phyloP scores from a whole-genome alignment of 2,329 filamentous ascomycete genomes.

The Pestalotiopsis sp. region DNA sequence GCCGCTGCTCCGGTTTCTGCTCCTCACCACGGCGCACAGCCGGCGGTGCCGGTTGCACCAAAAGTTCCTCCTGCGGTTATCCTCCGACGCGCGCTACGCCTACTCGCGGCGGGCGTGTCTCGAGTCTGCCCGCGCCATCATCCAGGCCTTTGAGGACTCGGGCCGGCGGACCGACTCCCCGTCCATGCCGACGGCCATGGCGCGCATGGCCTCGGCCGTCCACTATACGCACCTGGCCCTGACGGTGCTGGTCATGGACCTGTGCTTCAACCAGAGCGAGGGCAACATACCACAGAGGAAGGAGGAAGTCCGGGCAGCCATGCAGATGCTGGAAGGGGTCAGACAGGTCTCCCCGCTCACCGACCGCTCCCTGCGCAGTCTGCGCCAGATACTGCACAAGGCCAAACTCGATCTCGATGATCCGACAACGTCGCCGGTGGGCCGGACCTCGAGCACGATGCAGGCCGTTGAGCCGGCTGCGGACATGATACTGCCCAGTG shows the following conservation, averaged over 20 bases:
- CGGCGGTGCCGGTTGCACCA: constrained; percentile 23
- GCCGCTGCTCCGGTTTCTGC: constrained; percentile 23
- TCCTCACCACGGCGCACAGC: constrained; percentile 20
- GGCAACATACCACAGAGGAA: constrained; percentile 15
- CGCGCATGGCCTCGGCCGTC: constrained; percentile 21
- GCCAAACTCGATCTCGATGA: constrained; percentile 2
- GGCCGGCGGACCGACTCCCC: constrained; percentile 7
- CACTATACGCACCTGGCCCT: constrained; percentile 22
- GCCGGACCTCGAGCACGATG: background rate
- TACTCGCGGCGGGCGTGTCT: constrained; percentile 20
- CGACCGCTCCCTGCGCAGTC: constrained; percentile 14
- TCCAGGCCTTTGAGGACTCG: constrained; percentile 16
- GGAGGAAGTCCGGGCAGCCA: constrained; percentile 13
- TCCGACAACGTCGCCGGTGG: background rate
- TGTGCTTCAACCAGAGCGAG: constrained; percentile 22
- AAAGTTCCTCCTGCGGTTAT: constrained; percentile 21
- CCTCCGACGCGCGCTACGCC: constrained; percentile 17
- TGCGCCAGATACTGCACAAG: constrained; percentile 16
- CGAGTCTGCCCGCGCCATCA: constrained; percentile 19
- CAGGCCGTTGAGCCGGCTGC: background rate
- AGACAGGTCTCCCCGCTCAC: constrained; percentile 16
- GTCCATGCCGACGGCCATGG: constrained; percentile 14
- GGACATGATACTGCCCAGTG: background rate
- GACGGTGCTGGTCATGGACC: constrained; percentile 21
- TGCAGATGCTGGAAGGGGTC: constrained; percentile 16